Base-by-base conservation (phyloP, 2,329 filamentous ascomycete species). In the Paramyrothecium sp. region DNA sequence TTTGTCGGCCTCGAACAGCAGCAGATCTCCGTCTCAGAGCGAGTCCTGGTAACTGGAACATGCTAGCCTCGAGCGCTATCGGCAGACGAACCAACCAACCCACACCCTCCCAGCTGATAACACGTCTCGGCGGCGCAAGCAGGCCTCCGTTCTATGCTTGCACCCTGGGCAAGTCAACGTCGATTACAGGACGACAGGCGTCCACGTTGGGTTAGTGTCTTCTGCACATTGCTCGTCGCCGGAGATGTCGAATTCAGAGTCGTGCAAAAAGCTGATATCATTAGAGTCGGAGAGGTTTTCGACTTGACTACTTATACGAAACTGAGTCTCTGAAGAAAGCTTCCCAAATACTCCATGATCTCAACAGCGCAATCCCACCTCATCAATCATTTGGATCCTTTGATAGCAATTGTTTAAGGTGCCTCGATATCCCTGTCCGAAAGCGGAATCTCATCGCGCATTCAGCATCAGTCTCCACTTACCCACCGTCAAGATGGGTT, bases 401-500 rank as follows among this genome's bases (percentile, higher is more conserved):
- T 10, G 26, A 30, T 30, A 30, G 4, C 26, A 30, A 30, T 30
- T 30, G 26, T 30, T 30, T 10, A 30, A 30, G 10, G 26, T 30
- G 26, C 26, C 26, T 30, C 26, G 26, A 44, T 19, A 44, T 7
- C n/a, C 50, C 60, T 63, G 60, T 44, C 52, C 56, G 61, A 57
- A 50, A 54, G 20, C 34, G 51, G 44, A 59, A 19, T 30, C 57
- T 52, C 53, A 47, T 30, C 13, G 17, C 5, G 16, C 48, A 12
- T 54, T 44, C n/a, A 54, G 23, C 34, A 44, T 26, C 47, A 54
- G 38, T 44, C 38, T 44, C 38, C 38, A 44, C 38, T 19, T 17
- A 19, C 38, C 38, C 38, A 19, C 38, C n/a, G 38, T 55, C 55
- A 63, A 55, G 22, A 72, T 72, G 70, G 65, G 65, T 41, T 65